A percentile compares a stretch with the other conserved stretches of the same genome.
phyloP scores from a whole-genome alignment of 306 rosid genomes.

The Dicorynia guianensis region DNA sequence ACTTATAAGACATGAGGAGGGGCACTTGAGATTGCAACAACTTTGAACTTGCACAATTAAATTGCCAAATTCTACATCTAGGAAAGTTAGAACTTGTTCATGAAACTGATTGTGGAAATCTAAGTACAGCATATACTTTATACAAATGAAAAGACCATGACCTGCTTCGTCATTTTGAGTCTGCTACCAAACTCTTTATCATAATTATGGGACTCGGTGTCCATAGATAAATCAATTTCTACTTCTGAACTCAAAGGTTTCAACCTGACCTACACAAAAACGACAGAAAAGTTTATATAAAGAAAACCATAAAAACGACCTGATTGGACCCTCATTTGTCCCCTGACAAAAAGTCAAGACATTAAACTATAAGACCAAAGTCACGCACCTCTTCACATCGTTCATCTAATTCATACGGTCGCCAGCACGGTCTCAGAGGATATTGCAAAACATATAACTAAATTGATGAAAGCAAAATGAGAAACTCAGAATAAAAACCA shows the following conservation, averaged over 20 bases:
- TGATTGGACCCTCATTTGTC: background rate
- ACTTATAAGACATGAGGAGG: background rate
- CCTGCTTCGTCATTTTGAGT: conserved; percentile 71
- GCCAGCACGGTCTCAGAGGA: conserved; percentile 88
- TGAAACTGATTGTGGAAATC: background rate
- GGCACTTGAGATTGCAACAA: background rate
- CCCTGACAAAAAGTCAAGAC: background rate
- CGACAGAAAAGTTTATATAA: background rate
- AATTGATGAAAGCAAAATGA: background rate
- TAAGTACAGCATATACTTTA: background rate
- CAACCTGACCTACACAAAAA: conserved; percentile 67
- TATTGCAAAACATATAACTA: conserved; percentile 83
- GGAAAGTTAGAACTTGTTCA: background rate
- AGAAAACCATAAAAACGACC: background rate
- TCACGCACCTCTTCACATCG: conserved; percentile 75
- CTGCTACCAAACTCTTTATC: conserved; percentile 55
- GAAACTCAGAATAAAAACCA: background rate
- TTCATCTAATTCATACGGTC: conserved; percentile 82
- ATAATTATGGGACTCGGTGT: conserved; percentile 60
- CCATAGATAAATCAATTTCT: conserved; percentile 74
- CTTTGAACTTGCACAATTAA: background rate
- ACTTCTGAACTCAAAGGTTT: conserved; percentile 62
- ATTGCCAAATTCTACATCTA: background rate
- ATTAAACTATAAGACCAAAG: background rate
- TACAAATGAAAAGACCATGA: conserved; percentile 21